phyloP scores from a whole-genome alignment of 2,329 filamentous ascomycete species.

The Calonectria hawksworthii region DNA sequence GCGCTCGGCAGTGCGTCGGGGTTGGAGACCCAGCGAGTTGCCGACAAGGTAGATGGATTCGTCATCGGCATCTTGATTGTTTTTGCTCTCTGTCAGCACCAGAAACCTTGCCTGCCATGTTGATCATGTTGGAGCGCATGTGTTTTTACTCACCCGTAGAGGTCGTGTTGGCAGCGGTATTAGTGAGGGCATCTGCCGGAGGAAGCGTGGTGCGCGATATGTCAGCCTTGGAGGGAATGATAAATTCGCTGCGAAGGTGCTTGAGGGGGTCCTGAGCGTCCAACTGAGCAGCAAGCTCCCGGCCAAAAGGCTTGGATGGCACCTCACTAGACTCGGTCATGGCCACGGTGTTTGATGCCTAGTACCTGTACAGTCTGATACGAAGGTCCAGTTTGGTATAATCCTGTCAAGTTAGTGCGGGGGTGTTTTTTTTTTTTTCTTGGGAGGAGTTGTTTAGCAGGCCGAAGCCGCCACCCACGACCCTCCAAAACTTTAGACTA shows the following conservation, averaged over 20 bases:
- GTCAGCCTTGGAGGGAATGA: constrained; percentile 70
- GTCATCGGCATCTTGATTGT: constrained; percentile 23
- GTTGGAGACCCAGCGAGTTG: constrained; percentile 87
- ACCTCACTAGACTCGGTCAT: constrained; percentile 33
- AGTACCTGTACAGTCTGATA: constrained; percentile 6
- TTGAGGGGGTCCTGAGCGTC: constrained; percentile 70
- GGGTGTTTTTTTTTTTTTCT: constrained; percentile 2
- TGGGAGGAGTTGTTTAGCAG: constrained; percentile 9
- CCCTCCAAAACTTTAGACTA: neutral
- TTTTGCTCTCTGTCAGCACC: neutral
- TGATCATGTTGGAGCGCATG: neutral
- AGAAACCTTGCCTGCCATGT: neutral
- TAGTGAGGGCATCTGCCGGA: constrained; percentile 2
- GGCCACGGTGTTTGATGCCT: constrained; percentile 6
- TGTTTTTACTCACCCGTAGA: constrained; percentile 19
- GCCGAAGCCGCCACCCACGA: constrained; percentile 1
- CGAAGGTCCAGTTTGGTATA: constrained; percentile 17
- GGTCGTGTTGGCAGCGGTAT: neutral
- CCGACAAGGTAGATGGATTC: constrained; percentile 81
- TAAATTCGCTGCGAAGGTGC: constrained; percentile 74
- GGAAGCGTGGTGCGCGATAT: constrained; percentile 46
- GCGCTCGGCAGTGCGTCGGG: constrained; percentile 68
- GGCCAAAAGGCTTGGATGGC: constrained; percentile 24
- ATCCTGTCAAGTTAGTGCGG: constrained; percentile 8
- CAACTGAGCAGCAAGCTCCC: constrained; percentile 49